Conservation (phyloP, 495 filamentous ascomycete genomes). For the Podospora sp. region DNA sequence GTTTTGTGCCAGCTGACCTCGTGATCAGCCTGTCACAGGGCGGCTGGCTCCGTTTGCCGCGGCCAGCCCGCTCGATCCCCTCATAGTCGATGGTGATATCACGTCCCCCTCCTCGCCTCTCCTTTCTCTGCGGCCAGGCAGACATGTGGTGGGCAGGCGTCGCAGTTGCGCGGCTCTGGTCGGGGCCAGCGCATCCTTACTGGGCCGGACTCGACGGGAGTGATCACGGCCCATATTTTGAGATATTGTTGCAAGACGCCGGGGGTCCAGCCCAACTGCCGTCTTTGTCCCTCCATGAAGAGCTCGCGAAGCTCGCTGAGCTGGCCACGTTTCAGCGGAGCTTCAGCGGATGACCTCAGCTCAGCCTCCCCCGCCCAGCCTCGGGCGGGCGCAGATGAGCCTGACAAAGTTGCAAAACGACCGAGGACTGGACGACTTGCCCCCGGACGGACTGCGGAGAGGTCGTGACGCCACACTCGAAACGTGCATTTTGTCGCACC, state of each 20-base stretch:
- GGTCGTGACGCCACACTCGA: slow-evolving; percentile 2
- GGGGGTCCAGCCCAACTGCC: slow-evolving; percentile 18
- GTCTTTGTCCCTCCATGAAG: neutral
- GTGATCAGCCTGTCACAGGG: slow-evolving; percentile 35
- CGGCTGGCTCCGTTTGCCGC: slow-evolving; percentile 32
- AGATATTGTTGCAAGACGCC: neutral
- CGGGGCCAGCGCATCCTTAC: neutral
- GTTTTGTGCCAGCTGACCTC: slow-evolving; percentile 34
- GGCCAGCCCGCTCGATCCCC: slow-evolving; percentile 18
- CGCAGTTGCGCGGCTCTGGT: neutral
- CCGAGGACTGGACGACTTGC: slow-evolving; percentile 3
- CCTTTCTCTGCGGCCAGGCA: slow-evolving; percentile 4
- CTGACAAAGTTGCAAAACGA: slow-evolving; percentile 8
- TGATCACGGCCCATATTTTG: neutral
- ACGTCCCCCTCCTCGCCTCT: slow-evolving; percentile 9
- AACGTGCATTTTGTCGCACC: neutral
- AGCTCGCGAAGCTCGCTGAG: slow-evolving; percentile 1
- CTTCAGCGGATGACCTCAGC: slow-evolving; percentile 19
- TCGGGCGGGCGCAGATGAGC: neutral
- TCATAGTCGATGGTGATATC: slow-evolving; percentile 21
- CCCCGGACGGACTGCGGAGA: neutral
- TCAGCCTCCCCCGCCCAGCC: slow-evolving; percentile 21
- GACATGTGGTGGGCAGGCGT: slow-evolving; percentile 2
- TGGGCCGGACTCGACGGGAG: neutral
- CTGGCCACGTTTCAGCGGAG: slow-evolving; percentile 17